Base-by-base conservation (phyloP, 2,329 filamentous ascomycete species). In the Purpureocillium lavendulum region DNA sequence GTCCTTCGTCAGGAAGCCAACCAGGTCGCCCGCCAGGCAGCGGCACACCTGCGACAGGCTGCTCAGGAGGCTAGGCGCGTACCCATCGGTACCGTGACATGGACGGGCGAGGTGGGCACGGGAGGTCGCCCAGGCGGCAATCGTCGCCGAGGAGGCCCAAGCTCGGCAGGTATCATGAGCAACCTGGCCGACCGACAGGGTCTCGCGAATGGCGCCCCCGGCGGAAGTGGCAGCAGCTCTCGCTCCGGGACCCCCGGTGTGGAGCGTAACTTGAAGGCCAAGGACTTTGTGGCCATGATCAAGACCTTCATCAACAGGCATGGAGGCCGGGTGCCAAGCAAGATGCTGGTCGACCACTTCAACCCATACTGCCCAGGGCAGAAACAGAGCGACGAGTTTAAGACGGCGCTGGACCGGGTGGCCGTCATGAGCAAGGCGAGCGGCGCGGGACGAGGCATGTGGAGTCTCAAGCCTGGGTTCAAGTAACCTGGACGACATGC, bases 301-400 rank as follows among this genome's bases (percentile, higher is more conserved):
- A 80, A 82, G 30, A 76, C 82, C 32, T 97, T 88, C 50, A 80
- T 97, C 47, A 71, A 73, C 33, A 71, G 77, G 17, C 87, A 94
- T 40, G 84, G 85, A 9, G 88, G 88, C 4, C 74, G 77, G 28
- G 86, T 85, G 6, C 80, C 86, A 5, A 89, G 84, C 32, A 87
- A 94, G 64, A 82, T 87, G 70, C 63, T 96, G 33, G 84, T 95
- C 17, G 85, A 94, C 53, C 87, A 95, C 54, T 97, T 96, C 60
- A 87, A 89, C 59, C 77, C 77, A 12, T 84, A 80, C 52, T 94
- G 87, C 55, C 60, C 61, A 1, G 57, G 57, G 2, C 75, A 73
- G 16, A 84, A 78, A 33, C 75, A 85, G 44, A 82, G 81, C 38
- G 75, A 78, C 14, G 83, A 88, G 57, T 97, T 97, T 58, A 90